Evolutionary conservation across 2,329 filamentous ascomycete genomes (phyloP), one percentile per base, ranked within the genome.

Genomic region (Didymella keratinophila): DNA sequence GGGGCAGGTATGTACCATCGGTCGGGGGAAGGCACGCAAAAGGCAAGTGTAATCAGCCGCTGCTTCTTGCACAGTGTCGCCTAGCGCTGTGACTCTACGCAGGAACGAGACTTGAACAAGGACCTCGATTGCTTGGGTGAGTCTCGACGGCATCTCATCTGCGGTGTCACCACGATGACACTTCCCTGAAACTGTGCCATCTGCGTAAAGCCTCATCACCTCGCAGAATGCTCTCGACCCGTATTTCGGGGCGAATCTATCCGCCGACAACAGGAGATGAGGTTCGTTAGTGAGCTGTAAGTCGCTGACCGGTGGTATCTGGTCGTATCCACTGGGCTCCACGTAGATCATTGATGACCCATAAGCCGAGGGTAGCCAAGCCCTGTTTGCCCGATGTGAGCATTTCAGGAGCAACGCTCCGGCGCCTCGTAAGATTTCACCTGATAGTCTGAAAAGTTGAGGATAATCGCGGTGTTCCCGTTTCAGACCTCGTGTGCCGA

Each of bases 91-190:
- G 23, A 53, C 51, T 54, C 25, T 18, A 32, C 27, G 39, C 56
- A 58, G 56, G 45, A 53, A 45, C 50, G 36, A 48, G n/a, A 16
- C 37, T 41, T 23, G 18, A 18, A 12, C 5, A 6, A 20, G 10
- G 5, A 37, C 18, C 30, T 48, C 47, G 48, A 45, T 30, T 10
- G 37, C 37, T 4, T 48, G 28, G 20, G 18, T 50, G 45, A 46
- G 45, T 53, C 50, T 51, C 45, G 50, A 54, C 39, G 20, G 41
- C 27, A 50, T 16, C 27, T 6, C 39, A 30, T 36, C 56, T 58
- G 56, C 46, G 45, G 56, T 58, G 56, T 58, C 51, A 58, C 56
- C 56, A 27, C 27, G 14, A 58, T 58, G 50, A 43, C 21, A 54
- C 56, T 20, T 45, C 34, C 34, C n/a, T 54, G 50, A 58, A 58